Evolutionary conservation across 352 stramenopile genomes (phyloP), one percentile per base, ranked within the genome.

Genomic region (Phytophthora citrophthora): DNA sequence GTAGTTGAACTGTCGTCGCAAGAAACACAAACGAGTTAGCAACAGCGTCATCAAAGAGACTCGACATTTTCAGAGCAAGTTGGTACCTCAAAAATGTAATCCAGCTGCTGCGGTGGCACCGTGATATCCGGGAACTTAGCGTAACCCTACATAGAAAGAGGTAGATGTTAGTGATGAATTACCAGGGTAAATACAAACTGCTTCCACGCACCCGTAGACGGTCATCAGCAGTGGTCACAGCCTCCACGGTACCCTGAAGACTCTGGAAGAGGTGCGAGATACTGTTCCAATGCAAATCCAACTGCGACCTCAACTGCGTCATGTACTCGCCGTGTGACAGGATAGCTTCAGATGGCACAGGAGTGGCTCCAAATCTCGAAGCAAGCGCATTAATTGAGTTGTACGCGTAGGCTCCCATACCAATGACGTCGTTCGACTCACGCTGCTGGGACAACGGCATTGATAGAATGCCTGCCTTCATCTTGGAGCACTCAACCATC

Each of bases 11-110:
- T 93, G 56, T 53, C 41, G n/a, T 20, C 23, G 68, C 29, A 56
- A 16, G 7, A 68, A 61, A 46, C 23, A 34, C 11, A 58, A 54
- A 9, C 20, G 7, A 70, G 13, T 71, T 63, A 71, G 39, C 43
- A 49, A 26, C 12, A 41, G 47, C 7, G 4, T n/a, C 36, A 32
- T 18, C 15, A 38, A 20, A 10, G 12, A 27, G 18, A 34, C 13
- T 11, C 23, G 34, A 50, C 8, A 46, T 38, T 27, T 36, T 9
- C 32, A 38, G 7, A 5, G 4, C 50, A 23, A 55, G 15, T 65
- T 70, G 9, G 29, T 57, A 94, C 86, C 74, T 93, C 87, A 87
- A 95, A 95, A 76, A 95, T 95, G 73, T 95, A 95, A 63, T 93
- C 87, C 47, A 95, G 70, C 60, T 93, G 85, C 62, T 93, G 83